These are phyloP conservation scores for Corallochytrium limacisporum DNA, from an alignment of 78 protist genomes.

Conservation along the genomic window DNA sequence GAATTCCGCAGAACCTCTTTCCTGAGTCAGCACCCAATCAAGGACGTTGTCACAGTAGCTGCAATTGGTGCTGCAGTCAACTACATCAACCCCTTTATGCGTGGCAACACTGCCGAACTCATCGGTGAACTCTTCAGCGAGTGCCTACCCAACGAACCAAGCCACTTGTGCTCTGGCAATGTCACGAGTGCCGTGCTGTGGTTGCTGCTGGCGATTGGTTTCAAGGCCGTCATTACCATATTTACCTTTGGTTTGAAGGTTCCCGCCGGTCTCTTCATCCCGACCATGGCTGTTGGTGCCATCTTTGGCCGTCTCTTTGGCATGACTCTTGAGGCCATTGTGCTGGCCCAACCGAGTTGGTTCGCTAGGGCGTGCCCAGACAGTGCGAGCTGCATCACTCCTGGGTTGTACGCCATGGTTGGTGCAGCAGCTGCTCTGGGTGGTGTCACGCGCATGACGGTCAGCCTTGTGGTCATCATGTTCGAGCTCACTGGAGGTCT, in stretches of 20 bases:
- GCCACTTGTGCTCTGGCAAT: background rate
- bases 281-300: conserved; percentile 44
- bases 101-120: background rate
- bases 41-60: conserved; percentile 2
- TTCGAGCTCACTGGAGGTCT: conserved; percentile 49
- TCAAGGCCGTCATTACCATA: background rate
- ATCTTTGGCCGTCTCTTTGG: conserved; percentile 31
- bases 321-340: background rate
- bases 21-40: background rate
- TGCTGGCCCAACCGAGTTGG: background rate
- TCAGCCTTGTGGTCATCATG: conserved; percentile 35
- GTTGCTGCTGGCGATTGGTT: background rate
- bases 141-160: background rate
- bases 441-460: conserved; percentile 33
- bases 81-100: background rate
- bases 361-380: background rate
- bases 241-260: conserved; percentile 23
- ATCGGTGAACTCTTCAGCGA: conserved; percentile 3
- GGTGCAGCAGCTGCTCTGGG: conserved; percentile 49
- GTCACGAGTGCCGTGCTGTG: background rate
- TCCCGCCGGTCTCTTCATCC: conserved; percentile 46
- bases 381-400: background rate
- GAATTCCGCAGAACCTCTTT: too few species aligned
- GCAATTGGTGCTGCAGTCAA: background rate
- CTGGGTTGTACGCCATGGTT: conserved; percentile 43